These are phyloP conservation scores for Henckelia pumila DNA, from an alignment of 257 asterid genomes.

Conservation along the genomic window DNA sequence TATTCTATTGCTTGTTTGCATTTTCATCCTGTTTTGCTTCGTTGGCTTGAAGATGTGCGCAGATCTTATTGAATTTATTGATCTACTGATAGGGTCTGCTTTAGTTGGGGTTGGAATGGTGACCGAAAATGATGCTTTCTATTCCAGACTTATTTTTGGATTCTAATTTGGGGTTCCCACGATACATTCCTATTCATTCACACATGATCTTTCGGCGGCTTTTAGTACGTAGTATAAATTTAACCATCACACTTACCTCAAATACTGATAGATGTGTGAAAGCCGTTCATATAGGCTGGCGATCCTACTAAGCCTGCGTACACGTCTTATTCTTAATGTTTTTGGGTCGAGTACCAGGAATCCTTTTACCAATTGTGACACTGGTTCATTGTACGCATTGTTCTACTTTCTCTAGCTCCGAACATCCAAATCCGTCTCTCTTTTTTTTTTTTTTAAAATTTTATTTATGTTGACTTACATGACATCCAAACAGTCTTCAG, in stretches of 20 bases:
- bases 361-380: background rate
- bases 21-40: background rate
- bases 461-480: background rate
- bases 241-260: background rate
- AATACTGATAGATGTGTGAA: background rate
- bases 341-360: background rate
- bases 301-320: background rate
- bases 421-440: background rate
- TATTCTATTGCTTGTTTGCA: background rate
- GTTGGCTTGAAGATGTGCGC: background rate
- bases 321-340: background rate
- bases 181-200: background rate
- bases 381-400: background rate
- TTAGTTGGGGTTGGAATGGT: background rate
- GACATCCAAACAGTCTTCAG: conserved; percentile 7
- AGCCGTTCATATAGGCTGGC: background rate
- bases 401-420: background rate
- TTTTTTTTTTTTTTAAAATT: no score
- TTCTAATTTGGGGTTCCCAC: no score
- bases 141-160: no score
- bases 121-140: no score
- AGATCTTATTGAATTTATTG: background rate
- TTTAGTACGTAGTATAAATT: background rate
- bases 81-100: background rate
- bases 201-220: background rate